Evolutionary conservation across 2,329 filamentous ascomycete genomes (phyloP), one percentile per base, ranked within the genome.

Genomic region (Venturia oleaginea): DNA sequence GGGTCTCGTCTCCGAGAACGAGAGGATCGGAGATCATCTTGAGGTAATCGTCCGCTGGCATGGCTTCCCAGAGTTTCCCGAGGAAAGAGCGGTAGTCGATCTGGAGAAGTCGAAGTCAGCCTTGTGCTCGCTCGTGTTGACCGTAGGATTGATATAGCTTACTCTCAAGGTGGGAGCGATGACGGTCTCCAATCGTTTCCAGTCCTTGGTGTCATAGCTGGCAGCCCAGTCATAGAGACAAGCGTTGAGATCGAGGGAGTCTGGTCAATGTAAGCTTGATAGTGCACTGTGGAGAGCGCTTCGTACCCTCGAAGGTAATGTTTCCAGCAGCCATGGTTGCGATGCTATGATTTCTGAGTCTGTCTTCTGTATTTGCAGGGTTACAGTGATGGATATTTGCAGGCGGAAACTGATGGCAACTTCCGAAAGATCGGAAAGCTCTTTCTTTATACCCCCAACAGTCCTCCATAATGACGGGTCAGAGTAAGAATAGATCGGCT

Each of bases 61-160:
- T 83, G 19, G 76, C 72, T 66, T 83, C 81, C 82, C 82, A 84
- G 62, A 80, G 71, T 73, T 83, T 81, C 74, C 79, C 75, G 66
- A 84, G 75, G 70, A 84, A 80, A 17, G 73, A 84, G 67, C 73
- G 79, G 81, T 92, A 92, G 79, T 92, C 89, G 70, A 91, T 82
- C 80, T 87, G 73, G 17, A 27, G 42, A 71, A 67, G 59, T 48
- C 19, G 32, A 34, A 30, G 55, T 64, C 32, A 67, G 63, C 22
- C 19, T 24, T 22, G 51, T 30, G 55, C 59, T 51, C 67, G 67
- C 34, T 62, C 30, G 7, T 51, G n/a, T 17, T 6, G 42, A n/a
- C 46, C 22, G 4, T 30, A 55, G 72, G 64, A 1, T 69, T 34
- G n/a, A 64, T 24, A n/a, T 32, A n/a, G 17, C 24, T 22, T 62